Evolutionary conservation across 176 grass and related monocot genomes (phyloP).

Genomic region (Microstegium vimineum): DNA sequence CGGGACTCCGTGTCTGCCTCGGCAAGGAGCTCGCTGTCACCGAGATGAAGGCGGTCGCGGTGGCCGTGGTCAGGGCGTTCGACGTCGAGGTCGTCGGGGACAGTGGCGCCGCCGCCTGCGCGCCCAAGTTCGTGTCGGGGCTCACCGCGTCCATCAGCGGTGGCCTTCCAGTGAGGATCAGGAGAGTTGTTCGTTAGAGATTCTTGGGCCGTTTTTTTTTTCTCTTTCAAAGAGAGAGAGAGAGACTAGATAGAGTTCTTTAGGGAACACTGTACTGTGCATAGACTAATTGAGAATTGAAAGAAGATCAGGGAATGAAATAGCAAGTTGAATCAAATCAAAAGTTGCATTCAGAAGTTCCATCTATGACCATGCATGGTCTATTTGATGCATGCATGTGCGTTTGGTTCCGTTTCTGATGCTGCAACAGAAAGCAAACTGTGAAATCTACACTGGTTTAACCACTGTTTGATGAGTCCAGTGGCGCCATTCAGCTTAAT

Average conservation of each 20-base stretch:
- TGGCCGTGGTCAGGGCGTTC: constrained; percentile 49
- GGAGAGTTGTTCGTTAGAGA: background rate
- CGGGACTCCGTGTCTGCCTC: constrained; percentile 62
- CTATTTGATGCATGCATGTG: background rate
- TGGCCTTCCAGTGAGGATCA: constrained; percentile 55
- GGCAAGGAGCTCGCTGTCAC: constrained; percentile 79
- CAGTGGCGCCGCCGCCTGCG: background rate
- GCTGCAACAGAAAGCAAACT: background rate
- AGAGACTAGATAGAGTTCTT: background rate
- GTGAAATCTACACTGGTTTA: background rate
- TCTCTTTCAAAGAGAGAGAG: background rate
- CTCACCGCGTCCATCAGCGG: constrained; percentile 69
- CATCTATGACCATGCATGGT: background rate
- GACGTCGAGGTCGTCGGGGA: constrained; percentile 47
- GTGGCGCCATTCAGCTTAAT: background rate
- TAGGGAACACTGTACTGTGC: constrained; percentile 5
- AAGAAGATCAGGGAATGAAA: background rate
- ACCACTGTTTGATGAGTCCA: background rate
- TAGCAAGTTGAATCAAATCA: constrained; percentile 13
- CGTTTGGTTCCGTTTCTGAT: background rate
- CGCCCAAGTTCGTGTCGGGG: constrained; percentile 47
- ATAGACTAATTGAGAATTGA: background rate
- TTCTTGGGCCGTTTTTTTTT: too few species aligned
- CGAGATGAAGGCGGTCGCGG: constrained; percentile 63
- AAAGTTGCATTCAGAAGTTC: background rate